These are phyloP conservation scores for Pichia cabralensis DNA, from an alignment of 805 yeast genomes.

Conservation along the genomic window DNA sequence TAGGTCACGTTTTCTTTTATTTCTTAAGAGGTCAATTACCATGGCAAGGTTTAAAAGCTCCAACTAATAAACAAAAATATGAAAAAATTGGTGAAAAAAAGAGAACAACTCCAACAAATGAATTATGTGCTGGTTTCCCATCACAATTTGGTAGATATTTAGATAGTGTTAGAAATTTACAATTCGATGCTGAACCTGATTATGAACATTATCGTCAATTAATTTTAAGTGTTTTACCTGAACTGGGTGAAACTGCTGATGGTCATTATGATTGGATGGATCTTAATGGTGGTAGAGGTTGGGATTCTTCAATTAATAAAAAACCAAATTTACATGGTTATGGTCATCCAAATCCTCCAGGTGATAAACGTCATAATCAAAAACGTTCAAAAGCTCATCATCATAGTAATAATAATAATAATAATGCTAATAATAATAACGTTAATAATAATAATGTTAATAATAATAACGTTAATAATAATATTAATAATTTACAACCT, in stretches of 20 bases:
- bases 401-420: slow-evolving; percentile 9
- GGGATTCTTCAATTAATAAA: slow-evolving; percentile 84
- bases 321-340: slow-evolving; percentile 93
- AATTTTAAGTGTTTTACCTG: slow-evolving; percentile 67
- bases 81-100: slow-evolving; percentile 97
- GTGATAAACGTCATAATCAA: slow-evolving; percentile 36
- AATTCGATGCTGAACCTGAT: slow-evolving; percentile 91
- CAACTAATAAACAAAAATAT: slow-evolving; percentile 94
- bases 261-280: slow-evolving; percentile 98
- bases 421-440: slow-evolving; percentile 6
- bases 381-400: slow-evolving; percentile 28
- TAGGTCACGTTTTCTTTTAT: slow-evolving; percentile 95
- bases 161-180: slow-evolving; percentile 77
- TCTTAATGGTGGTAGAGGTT: slow-evolving; percentile 88
- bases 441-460: slow-evolving; percentile 11
- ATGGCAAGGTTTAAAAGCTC: slow-evolving; percentile 98
- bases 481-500: background rate
- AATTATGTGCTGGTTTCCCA: slow-evolving; percentile 82
- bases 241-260: slow-evolving; percentile 63
- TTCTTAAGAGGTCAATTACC: slow-evolving; percentile 91
- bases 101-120: slow-evolving; percentile 77
- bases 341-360: slow-evolving; percentile 87
- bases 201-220: slow-evolving; percentile 77
- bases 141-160: slow-evolving; percentile 88
- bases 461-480: background rate